These are phyloP conservation scores for Calonectria crousiana DNA, from an alignment of 2,329 filamentous ascomycete genomes.

Conservation along the genomic window DNA sequence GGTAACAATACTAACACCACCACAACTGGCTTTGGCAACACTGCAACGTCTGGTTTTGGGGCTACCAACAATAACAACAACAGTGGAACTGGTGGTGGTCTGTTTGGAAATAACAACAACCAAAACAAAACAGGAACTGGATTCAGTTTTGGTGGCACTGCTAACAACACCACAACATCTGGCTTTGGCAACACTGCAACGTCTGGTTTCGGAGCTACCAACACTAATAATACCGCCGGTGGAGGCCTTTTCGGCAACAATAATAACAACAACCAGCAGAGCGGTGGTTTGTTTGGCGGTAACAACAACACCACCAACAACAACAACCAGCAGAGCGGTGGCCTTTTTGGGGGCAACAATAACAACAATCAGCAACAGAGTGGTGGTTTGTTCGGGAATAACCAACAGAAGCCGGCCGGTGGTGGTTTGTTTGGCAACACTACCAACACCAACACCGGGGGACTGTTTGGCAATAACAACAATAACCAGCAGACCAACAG, in stretches of 20 bases:
- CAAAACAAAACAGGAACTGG: slow-evolving; percentile 54
- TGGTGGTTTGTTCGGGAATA: slow-evolving; percentile 60
- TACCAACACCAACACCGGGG: slow-evolving; percentile 36
- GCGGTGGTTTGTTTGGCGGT: slow-evolving; percentile 60
- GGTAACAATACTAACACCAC: slow-evolving; percentile 40
- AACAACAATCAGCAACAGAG: slow-evolving; percentile 48
- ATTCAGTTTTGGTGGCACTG: slow-evolving; percentile 59
- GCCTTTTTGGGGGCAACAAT: slow-evolving; percentile 53
- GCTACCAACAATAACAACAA: slow-evolving; percentile 45
- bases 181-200: slow-evolving; percentile 44
- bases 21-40: slow-evolving; percentile 40
- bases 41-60: slow-evolving; percentile 54
- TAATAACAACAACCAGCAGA: slow-evolving; percentile 48
- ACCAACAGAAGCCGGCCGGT: slow-evolving; percentile 54
- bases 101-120: slow-evolving; percentile 51
- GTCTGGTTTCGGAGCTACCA: slow-evolving; percentile 41
- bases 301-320: slow-evolving; percentile 45
- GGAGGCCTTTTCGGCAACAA: slow-evolving; percentile 58
- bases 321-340: slow-evolving; percentile 32
- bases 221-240: slow-evolving; percentile 44
- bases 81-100: slow-evolving; percentile 47
- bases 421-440: slow-evolving; percentile 47
- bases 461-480: slow-evolving; percentile 59
- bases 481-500: slow-evolving; percentile 51
- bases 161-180: slow-evolving; percentile 38